Percentiles rank a stretch among this genome's conserved stretches.
These are phyloP conservation scores for Neurospora sp. DNA, from an alignment of 495 filamentous ascomycete genomes.

Conservation along the genomic window DNA sequence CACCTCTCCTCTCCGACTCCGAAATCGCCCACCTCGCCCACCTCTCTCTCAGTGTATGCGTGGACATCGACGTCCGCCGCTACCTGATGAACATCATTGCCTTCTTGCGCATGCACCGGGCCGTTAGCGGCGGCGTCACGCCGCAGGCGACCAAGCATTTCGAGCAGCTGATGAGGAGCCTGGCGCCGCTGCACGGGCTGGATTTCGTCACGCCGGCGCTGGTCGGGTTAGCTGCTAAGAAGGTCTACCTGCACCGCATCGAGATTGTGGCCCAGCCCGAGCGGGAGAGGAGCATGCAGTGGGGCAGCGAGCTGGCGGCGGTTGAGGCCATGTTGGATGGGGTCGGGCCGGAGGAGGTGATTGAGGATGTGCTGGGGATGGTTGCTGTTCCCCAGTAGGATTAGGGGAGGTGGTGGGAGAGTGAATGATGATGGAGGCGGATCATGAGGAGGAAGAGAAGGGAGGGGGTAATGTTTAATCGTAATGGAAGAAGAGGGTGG, in stretches of 20 bases:
- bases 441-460: background rate
- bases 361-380: conserved; percentile 68
- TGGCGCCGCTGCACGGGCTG: conserved; percentile 77
- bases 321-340: conserved; percentile 56
- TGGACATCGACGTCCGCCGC: conserved; percentile 54
- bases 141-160: conserved; percentile 72
- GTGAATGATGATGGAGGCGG: background rate
- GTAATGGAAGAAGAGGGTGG: background rate
- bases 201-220: conserved; percentile 78
- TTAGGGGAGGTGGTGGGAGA: background rate
- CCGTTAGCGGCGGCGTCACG: conserved; percentile 66
- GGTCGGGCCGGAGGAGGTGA: conserved; percentile 62
- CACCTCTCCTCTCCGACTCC: conserved; percentile 18
- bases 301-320: conserved; percentile 70
- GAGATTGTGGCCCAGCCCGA: conserved; percentile 49
- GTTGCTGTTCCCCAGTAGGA: conserved; percentile 60
- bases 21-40: conserved; percentile 31
- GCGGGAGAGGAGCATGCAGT: conserved; percentile 81
- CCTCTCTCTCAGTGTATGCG: conserved; percentile 15
- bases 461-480: background rate
- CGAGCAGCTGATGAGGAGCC: conserved; percentile 49
- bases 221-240: conserved; percentile 71
- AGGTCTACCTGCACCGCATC: conserved; percentile 84
- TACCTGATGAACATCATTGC: conserved; percentile 79
- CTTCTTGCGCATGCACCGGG: conserved; percentile 79